phyloP scores from a whole-genome alignment of 371 early-diverging fungal species.

The Apophysomyces sp. region DNA sequence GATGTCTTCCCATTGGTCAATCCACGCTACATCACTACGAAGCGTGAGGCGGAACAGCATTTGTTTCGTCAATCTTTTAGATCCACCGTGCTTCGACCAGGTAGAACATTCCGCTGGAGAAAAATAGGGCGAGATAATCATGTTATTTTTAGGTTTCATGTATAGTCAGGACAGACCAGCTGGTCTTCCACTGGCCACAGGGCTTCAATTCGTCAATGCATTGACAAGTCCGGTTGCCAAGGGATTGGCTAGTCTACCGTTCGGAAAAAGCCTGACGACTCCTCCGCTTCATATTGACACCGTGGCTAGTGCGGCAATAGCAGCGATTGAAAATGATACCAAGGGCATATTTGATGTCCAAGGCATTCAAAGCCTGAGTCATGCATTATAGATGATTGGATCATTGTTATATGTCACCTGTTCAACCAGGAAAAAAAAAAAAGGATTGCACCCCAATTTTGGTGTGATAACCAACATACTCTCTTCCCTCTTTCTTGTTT shows the following conservation, averaged over 20 bases:
- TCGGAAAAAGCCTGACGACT: slow-evolving; percentile 58
- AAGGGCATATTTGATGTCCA: slow-evolving; percentile 54
- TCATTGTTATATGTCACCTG: not conserved
- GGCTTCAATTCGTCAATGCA: slow-evolving; percentile 48
- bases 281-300: slow-evolving; percentile 61
- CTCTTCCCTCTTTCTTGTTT: slow-evolving; percentile 4
- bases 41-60: slow-evolving; percentile 69
- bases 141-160: slow-evolving; percentile 70
- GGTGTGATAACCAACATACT: not conserved
- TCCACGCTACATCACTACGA: slow-evolving; percentile 73
- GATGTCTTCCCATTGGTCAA: slow-evolving; percentile 69
- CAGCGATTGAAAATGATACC: slow-evolving; percentile 41
- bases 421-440: not conserved
- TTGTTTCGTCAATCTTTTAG: slow-evolving; percentile 56
- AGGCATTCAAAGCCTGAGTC: slow-evolving; percentile 39
- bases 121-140: no score
- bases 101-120: slow-evolving; percentile 27
- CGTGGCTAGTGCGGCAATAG: slow-evolving; percentile 62
- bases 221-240: slow-evolving; percentile 44
- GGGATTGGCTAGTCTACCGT: slow-evolving; percentile 51
- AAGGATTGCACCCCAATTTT: not conserved
- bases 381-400: slow-evolving; percentile 3
- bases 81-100: slow-evolving; percentile 68
- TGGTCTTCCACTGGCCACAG: slow-evolving; percentile 61
- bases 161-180: slow-evolving; percentile 58